Evolutionary conservation across 371 early-diverging fungal genomes (phyloP), one percentile per base, ranked within the genome.

Genomic region (Apophysomyces elegans): DNA sequence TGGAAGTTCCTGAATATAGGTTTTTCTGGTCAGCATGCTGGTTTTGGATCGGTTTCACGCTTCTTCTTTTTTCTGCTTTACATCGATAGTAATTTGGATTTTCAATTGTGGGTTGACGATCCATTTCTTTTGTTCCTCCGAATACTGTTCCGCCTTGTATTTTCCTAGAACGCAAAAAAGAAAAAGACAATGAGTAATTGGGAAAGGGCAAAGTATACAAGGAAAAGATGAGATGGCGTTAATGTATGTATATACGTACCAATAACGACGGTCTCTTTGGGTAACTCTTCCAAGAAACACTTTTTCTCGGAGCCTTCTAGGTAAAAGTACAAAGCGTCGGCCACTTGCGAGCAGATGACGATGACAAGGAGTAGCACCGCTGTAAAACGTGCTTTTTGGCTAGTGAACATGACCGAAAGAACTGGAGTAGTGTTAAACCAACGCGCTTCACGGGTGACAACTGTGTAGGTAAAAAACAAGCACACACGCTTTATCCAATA

Each of bases 251-350:
- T 26, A 26, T 26, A 26, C 3, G 60, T 77, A 92, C 93, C 94
- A 65, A 88, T 88, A 39, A 96, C 93, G 68, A 91, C 84, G 43
- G 96, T 95, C 65, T 95, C 93, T 69, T 88, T 89, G 35, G 97
- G 96, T 57, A 97, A 84, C 71, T 97, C 97, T 73, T 98, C 97
- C 35, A 93, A 80, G 74, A 98, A 98, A 82, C 99, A 98, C 75
- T 93, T 91, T 74, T 87, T 88, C 70, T 95, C 93, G 58, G 82
- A 79, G 26, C 93, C 92, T 63, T 96, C 95, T 36, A 96, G 84
- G 72, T 96, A 96, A 72, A 96, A 97, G 75, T 97, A 92, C 66
- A 98, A 76, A 13, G 87, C 90, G 44, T 80, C 78, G 56, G 78
- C 64, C n/a, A 65, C 41, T 58, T 57, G 61, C n/a, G 70, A 50